These are phyloP conservation scores for Sporothrix pseudoabietina DNA, from an alignment of 2,329 filamentous ascomycete species.

Conservation along the genomic window DNA sequence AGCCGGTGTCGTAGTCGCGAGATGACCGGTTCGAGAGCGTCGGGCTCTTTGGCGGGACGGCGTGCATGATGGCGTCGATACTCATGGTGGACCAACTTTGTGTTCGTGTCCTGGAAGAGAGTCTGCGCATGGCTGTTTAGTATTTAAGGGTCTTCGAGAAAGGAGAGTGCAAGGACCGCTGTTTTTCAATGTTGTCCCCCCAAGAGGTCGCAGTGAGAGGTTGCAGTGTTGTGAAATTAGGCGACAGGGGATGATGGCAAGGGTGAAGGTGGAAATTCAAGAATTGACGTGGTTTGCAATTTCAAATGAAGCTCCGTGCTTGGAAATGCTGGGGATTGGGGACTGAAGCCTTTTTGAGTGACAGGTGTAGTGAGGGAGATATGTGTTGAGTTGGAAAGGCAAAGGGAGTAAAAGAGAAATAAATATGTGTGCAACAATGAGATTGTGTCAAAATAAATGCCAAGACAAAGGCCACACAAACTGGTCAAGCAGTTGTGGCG, in stretches of 20 bases:
- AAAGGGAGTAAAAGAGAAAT: neutral
- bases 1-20: slow-evolving; percentile 49
- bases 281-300: slow-evolving; percentile 4
- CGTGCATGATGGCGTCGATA: slow-evolving; percentile 28
- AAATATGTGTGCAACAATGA: neutral
- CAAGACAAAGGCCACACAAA: neutral
- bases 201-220: neutral
- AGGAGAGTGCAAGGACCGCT: neutral
- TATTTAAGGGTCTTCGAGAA: neutral
- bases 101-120: slow-evolving; percentile 26
- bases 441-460: neutral
- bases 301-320: slow-evolving; percentile 14
- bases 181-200: neutral
- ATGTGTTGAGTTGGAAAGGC: neutral
- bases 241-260: slow-evolving; percentile 10
- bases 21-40: slow-evolving; percentile 22
- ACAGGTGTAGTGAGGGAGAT: no score
- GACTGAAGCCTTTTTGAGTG: slow-evolving; percentile 7
- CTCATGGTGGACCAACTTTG: slow-evolving; percentile 35
- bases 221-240: neutral
- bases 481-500: neutral
- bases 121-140: slow-evolving; percentile 32
- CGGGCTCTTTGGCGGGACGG: slow-evolving; percentile 24
- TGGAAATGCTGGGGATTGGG: neutral
- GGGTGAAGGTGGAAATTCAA: slow-evolving; percentile 8